These are phyloP conservation scores for Citrullus colocynthis DNA, from an alignment of 306 rosid species.

Conservation along the genomic window DNA sequence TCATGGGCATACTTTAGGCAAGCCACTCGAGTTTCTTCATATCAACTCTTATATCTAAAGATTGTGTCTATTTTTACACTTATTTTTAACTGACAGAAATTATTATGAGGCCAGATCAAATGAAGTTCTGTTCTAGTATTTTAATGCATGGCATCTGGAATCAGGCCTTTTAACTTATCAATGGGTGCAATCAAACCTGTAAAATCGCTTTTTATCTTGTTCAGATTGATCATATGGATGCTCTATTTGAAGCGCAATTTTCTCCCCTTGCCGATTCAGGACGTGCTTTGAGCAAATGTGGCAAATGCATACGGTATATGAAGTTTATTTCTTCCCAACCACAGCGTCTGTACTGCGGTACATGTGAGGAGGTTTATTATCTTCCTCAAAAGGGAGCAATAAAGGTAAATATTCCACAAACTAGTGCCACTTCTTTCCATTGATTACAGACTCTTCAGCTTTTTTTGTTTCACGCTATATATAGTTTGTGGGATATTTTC, in stretches of 20 bases:
- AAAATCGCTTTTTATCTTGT: slow-evolving; percentile 15
- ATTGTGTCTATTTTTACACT: neutral
- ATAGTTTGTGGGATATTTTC: neutral
- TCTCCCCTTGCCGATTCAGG: slow-evolving; percentile 80
- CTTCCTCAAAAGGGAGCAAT: slow-evolving; percentile 86
- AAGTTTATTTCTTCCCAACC: slow-evolving; percentile 78
- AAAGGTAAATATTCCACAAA: slow-evolving; percentile 37
- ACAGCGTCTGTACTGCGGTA: slow-evolving; percentile 66
- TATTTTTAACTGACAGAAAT: neutral
- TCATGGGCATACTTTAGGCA: neutral
- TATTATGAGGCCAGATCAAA: neutral
- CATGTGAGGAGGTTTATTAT: slow-evolving; percentile 85
- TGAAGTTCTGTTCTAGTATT: neutral
- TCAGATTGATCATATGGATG: slow-evolving; percentile 97
- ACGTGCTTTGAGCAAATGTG: slow-evolving; percentile 71
- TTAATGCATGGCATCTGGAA: neutral
- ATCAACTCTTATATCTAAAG: neutral
- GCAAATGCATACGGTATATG: slow-evolving; percentile 94
- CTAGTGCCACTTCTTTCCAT: neutral
- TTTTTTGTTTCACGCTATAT: neutral
- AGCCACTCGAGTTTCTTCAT: neutral
- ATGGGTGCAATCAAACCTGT: neutral
- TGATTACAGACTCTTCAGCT: neutral
- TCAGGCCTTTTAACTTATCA: neutral
- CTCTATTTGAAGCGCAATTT: slow-evolving; percentile 88